phyloP scores from a whole-genome alignment of 257 asterid genomes.

The Parsonsia alboflavescens region DNA sequence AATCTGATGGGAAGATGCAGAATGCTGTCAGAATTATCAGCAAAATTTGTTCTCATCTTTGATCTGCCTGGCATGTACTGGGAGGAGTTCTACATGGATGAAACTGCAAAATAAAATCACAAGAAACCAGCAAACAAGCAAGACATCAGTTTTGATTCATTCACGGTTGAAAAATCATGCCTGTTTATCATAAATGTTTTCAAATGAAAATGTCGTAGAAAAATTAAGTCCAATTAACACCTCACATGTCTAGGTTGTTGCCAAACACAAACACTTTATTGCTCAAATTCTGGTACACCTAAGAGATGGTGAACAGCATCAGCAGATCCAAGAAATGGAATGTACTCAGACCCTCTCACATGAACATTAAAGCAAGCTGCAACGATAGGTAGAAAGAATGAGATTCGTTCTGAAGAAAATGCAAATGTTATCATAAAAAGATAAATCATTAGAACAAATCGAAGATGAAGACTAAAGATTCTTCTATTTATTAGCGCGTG shows the following conservation, averaged over 20 bases:
- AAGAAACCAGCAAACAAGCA: background rate
- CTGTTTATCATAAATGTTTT: background rate
- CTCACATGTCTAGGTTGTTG: background rate
- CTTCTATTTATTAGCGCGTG: background rate
- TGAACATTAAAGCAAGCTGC: conserved; percentile 96
- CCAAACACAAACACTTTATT: conserved; percentile 5
- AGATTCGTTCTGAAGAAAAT: background rate
- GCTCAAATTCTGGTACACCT: conserved; percentile 46
- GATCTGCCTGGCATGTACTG: background rate
- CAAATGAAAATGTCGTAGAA: background rate
- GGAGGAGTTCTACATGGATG: background rate
- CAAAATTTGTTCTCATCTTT: background rate
- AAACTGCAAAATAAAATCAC: background rate
- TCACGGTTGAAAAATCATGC: background rate
- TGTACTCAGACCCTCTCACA: conserved; percentile 90
- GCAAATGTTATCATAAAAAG: background rate
- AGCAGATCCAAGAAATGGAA: conserved; percentile 68
- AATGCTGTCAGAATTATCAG: background rate
- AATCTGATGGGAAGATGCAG: background rate
- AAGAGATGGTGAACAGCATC: conserved; percentile 44
- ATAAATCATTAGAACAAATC: no score
- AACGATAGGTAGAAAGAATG: conserved; percentile 16
- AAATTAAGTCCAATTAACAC: background rate
- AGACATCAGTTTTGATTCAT: background rate
- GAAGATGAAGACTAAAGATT: no score